Percentiles rank a stretch among this genome's conserved stretches.
phyloP scores from a whole-genome alignment of 108 stramenopile genomes.

The Fistulifera pelliculosa region DNA sequence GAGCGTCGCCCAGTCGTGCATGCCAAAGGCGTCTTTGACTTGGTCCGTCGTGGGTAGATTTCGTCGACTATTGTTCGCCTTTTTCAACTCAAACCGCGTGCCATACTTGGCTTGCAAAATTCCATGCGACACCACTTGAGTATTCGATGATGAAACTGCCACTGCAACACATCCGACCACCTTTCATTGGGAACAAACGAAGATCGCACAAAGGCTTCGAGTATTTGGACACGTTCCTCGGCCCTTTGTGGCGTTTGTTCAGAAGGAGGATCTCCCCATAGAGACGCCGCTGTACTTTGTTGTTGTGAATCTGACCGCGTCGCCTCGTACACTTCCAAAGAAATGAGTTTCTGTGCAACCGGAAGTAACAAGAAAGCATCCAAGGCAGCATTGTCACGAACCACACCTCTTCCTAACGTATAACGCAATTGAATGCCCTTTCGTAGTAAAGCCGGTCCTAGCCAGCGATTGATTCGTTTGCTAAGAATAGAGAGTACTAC shows the following conservation, averaged over 20 bases:
- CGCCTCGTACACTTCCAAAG: constrained; percentile 11
- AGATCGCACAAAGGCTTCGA: constrained; percentile 52
- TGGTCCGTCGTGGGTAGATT: constrained; percentile 35
- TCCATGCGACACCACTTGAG: constrained; percentile 65
- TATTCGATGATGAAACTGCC: constrained; percentile 40
- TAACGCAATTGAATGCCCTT: constrained; percentile 13
- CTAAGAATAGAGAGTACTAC: background rate
- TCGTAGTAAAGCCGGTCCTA: constrained; percentile 12
- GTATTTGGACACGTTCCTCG: constrained; percentile 25
- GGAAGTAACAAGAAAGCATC: constrained; percentile 15
- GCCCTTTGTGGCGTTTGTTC: background rate
- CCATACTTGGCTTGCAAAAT: constrained; percentile 54
- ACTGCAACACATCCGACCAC: constrained; percentile 36
- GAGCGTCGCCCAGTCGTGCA: constrained; percentile 37
- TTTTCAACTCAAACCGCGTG: constrained; percentile 3
- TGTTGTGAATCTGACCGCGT: background rate
- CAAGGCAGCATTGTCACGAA: constrained; percentile 9
- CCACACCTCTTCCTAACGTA: constrained; percentile 13
- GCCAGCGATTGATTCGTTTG: constrained; percentile 4
- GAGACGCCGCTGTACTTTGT: too few relatives aligned
- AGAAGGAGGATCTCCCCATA: background rate
- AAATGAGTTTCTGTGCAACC: constrained; percentile 13
- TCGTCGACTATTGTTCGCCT: constrained; percentile 1
- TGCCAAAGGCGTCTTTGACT: constrained; percentile 48
- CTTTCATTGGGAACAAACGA: constrained; percentile 42